Percentiles rank a stretch among this genome's conserved stretches.
phyloP scores from a whole-genome alignment of 2,329 filamentous ascomycete genomes.

The Nigrospora oryzae region DNA sequence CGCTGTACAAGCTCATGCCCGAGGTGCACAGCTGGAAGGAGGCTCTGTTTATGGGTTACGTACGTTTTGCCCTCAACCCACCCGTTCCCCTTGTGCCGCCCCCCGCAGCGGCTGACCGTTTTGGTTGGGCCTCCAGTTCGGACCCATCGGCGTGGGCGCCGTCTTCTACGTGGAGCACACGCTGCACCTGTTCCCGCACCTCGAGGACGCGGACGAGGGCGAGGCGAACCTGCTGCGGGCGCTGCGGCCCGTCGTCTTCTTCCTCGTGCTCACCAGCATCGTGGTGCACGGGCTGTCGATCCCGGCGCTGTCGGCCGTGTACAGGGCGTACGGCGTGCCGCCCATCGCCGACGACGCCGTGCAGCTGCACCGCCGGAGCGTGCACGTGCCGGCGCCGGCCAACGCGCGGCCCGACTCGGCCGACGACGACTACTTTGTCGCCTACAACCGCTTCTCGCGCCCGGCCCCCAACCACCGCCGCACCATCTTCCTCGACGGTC shows the following conservation, averaged over 20 bases:
- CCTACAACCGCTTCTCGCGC: conserved; percentile 36
- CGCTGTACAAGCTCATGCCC: conserved; percentile 8
- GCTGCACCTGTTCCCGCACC: conserved; percentile 28
- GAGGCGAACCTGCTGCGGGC: conserved; percentile 12
- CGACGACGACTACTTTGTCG: conserved; percentile 27
- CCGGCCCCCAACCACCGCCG: conserved; percentile 6
- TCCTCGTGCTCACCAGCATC: conserved; percentile 22
- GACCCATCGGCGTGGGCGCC: conserved; percentile 69
- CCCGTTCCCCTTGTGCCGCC: conserved; percentile 23
- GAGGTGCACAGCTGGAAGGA: conserved; percentile 37
- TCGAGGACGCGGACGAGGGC: conserved; percentile 22
- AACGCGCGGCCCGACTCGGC: conserved; percentile 24
- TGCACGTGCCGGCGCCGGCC: conserved; percentile 21
- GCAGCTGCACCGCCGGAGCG: conserved; percentile 24
- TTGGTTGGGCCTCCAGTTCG: conserved; percentile 35
- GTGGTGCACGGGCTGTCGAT: conserved; percentile 37
- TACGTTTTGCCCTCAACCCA: not conserved
- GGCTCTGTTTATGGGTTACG: conserved; percentile 52
- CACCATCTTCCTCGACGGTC: not conserved
- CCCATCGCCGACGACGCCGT: conserved; percentile 31
- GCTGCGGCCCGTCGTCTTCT: conserved; percentile 3
- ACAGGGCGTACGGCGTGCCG: conserved; percentile 25
- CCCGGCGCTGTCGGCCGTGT: conserved; percentile 27
- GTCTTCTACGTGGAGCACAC: conserved; percentile 61
- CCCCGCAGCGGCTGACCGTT: too few relatives aligned